Evolutionary conservation across 2,329 filamentous ascomycete species (phyloP).

Genomic region (Aciculosporium take): DNA sequence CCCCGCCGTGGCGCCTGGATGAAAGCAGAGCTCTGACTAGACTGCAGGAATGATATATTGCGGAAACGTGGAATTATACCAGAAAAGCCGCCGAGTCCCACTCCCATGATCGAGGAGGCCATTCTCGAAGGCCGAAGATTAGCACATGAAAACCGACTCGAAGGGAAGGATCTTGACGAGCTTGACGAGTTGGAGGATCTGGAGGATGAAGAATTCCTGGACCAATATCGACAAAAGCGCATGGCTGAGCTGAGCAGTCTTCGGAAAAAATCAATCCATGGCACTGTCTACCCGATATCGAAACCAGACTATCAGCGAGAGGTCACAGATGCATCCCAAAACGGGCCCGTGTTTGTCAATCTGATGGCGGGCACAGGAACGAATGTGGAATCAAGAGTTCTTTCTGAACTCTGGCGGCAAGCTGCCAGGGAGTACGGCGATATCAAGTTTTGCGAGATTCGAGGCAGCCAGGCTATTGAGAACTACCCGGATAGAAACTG

Average conservation of each 20-base stretch:
- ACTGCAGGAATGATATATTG: slow-evolving; percentile 84
- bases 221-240: slow-evolving; percentile 76
- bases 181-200: slow-evolving; percentile 87
- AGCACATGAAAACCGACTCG: slow-evolving; percentile 81
- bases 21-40: slow-evolving; percentile 12
- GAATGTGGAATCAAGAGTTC: slow-evolving; percentile 71
- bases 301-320: slow-evolving; percentile 88
- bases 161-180: slow-evolving; percentile 90
- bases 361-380: slow-evolving; percentile 63
- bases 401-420: slow-evolving; percentile 76
- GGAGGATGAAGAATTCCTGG: slow-evolving; percentile 84
- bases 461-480: slow-evolving; percentile 84
- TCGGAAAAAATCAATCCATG: slow-evolving; percentile 65
- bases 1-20: slow-evolving; percentile 11
- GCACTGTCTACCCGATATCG: slow-evolving; percentile 81
- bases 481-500: slow-evolving; percentile 92
- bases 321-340: slow-evolving; percentile 77
- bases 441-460: slow-evolving; percentile 95
- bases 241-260: slow-evolving; percentile 68
- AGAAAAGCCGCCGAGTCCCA: slow-evolving; percentile 92
- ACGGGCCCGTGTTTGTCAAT: slow-evolving; percentile 59
- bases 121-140: slow-evolving; percentile 68
- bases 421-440: slow-evolving; percentile 78
- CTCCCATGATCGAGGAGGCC: slow-evolving; percentile 90
- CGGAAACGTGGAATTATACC: slow-evolving; percentile 93